These are phyloP conservation scores for Solanum appendiculatum DNA, from an alignment of 257 asterid genomes.

Conservation along the genomic window DNA sequence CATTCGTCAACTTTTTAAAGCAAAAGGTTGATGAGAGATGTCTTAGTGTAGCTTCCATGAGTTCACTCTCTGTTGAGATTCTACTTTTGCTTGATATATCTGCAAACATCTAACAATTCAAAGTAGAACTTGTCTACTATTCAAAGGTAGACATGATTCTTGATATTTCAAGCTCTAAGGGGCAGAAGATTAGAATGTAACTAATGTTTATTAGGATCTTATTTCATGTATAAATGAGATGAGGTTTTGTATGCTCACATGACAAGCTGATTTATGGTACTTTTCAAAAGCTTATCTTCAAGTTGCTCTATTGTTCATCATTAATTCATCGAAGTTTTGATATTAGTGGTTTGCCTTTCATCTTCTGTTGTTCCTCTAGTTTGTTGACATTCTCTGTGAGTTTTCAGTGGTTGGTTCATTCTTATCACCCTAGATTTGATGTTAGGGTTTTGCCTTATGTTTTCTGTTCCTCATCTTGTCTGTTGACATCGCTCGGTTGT, in stretches of 20 bases:
- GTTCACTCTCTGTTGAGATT: not conserved
- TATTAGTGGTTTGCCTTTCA: not conserved
- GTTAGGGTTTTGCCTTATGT: not conserved
- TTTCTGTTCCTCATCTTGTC: not conserved
- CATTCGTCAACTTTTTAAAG: not conserved
- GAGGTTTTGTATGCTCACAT: not conserved
- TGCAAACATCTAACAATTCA: not conserved
- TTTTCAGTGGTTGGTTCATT: not conserved
- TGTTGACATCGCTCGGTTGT: not conserved
- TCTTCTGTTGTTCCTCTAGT: not conserved
- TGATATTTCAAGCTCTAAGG: not conserved
- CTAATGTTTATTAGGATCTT: not conserved
- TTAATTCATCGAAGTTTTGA: not conserved
- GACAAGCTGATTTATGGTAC: not conserved
- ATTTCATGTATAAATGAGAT: not conserved
- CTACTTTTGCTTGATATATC: not conserved
- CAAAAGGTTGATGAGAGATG: not conserved
- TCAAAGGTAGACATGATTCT: not conserved
- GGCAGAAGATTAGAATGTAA: not conserved
- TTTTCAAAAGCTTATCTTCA: not conserved
- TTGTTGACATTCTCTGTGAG: not conserved
- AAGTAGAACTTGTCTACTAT: not conserved
- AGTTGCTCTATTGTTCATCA: not conserved
- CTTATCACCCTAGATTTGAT: not conserved
- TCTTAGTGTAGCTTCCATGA: not conserved